Conservation (phyloP, 305 asterid genomes). For the Fraxinus sp. region DNA sequence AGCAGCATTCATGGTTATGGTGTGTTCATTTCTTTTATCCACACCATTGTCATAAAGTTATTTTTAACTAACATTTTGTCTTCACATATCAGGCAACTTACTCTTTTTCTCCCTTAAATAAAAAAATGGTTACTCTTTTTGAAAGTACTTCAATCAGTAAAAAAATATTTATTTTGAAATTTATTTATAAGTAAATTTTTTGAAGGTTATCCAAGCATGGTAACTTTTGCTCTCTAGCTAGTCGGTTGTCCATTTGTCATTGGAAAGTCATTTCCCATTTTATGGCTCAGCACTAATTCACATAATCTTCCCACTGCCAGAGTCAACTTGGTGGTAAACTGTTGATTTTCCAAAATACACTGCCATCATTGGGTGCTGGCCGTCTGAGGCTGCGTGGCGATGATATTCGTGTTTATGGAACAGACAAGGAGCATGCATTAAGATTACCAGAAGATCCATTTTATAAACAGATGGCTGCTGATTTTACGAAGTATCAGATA, state of each 20-base stretch:
- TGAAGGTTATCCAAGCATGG: not conserved
- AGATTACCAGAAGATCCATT: constrained; percentile 96
- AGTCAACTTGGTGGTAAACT: constrained; percentile 94
- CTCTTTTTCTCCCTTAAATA: not conserved
- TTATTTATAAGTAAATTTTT: not conserved
- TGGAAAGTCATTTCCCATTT: constrained; percentile 12
- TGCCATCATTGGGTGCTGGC: constrained; percentile 95
- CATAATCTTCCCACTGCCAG: constrained; percentile 49
- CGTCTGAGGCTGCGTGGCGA: constrained; percentile 93
- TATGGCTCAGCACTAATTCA: constrained; percentile 19
- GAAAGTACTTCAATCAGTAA: not conserved
- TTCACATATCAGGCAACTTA: not conserved
- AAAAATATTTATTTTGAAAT: not conserved
- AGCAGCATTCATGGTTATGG: constrained; percentile 96
- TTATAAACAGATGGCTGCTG: constrained; percentile 99
- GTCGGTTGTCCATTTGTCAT: not conserved
- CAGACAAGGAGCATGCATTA: constrained; percentile 83
- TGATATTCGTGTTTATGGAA: constrained; percentile 76
- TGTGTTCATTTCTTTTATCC: constrained; percentile 40
- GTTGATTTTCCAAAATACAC: constrained; percentile 82
- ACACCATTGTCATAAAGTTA: not conserved
- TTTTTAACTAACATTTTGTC: not conserved
- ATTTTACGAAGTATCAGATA: constrained; percentile 89
- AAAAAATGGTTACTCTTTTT: not conserved
- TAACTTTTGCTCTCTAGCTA: constrained; percentile 14